A percentile compares a stretch with the other conserved stretches of the same genome.
Conservation (phyloP, 305 asterid genomes). For the Stenogyne calaminthoides region DNA sequence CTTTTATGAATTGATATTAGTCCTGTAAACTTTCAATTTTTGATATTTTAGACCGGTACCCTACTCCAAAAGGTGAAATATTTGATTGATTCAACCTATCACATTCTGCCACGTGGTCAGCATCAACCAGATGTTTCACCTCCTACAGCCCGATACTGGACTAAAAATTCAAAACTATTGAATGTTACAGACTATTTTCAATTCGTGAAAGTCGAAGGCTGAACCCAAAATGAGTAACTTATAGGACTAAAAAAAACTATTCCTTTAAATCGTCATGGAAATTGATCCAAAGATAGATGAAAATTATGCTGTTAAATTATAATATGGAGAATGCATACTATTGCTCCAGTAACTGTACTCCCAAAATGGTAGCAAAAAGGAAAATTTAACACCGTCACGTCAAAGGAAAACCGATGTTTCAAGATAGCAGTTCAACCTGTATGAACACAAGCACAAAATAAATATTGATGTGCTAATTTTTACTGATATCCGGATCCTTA, state of each 20-base stretch:
- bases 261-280: not conserved
- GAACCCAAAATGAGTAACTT: too few species aligned
- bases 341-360: not conserved
- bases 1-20: too few species aligned
- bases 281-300: not conserved
- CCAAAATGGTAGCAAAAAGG: not conserved
- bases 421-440: not conserved
- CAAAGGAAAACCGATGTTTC: not conserved
- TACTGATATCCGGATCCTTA: not conserved
- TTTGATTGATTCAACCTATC: too few species aligned
- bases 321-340: not conserved
- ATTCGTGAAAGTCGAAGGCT: too few species aligned
- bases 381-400: not conserved
- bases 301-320: conserved; percentile 1
- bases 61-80: too few species aligned
- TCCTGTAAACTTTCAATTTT: too few species aligned
- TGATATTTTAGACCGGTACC: too few species aligned
- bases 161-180: too few species aligned
- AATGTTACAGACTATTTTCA: not conserved
- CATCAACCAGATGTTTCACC: too few species aligned
- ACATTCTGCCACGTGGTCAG: too few species aligned
- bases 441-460: not conserved
- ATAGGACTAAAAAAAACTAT: too few species aligned
- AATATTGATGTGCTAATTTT: not conserved
- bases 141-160: too few species aligned